These are phyloP conservation scores for Fistulina hepatica DNA, from an alignment of 1,284 basidiomycete species.

Conservation along the genomic window DNA sequence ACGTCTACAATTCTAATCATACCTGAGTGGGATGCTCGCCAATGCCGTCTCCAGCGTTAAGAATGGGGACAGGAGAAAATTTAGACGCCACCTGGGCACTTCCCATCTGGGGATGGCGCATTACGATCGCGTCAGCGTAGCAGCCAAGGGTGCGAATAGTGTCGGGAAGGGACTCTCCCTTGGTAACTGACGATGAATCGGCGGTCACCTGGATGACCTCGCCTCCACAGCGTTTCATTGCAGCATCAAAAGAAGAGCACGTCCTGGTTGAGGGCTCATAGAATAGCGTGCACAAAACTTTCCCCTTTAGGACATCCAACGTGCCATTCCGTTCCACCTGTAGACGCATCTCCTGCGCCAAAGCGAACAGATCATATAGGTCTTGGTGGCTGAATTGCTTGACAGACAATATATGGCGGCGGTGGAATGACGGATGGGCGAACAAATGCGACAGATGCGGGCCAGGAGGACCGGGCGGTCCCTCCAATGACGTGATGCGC, in stretches of 20 bases:
- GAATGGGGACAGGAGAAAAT: slow-evolving; percentile 87
- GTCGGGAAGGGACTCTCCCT: slow-evolving; percentile 92
- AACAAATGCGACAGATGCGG: slow-evolving; percentile 19
- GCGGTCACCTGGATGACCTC: slow-evolving; percentile 82
- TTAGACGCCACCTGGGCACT: slow-evolving; percentile 88
- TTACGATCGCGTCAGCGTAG: slow-evolving; percentile 91
- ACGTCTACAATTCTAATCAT: slow-evolving; percentile 15
- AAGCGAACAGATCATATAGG: slow-evolving; percentile 87
- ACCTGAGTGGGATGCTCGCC: slow-evolving; percentile 98
- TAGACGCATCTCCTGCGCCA: slow-evolving; percentile 94
- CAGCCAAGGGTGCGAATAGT: slow-evolving; percentile 93
- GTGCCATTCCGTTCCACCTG: slow-evolving; percentile 89
- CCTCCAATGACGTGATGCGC: slow-evolving; percentile 18
- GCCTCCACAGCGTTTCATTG: slow-evolving; percentile 97
- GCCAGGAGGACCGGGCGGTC: slow-evolving; percentile 23
- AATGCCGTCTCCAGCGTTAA: slow-evolving; percentile 96
- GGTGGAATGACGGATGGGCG: slow-evolving; percentile 62
- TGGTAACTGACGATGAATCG: slow-evolving; percentile 81
- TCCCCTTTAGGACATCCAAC: slow-evolving; percentile 85
- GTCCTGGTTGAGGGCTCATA: slow-evolving; percentile 98
- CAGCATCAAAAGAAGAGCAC: slow-evolving; percentile 94
- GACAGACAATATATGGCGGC: slow-evolving; percentile 89
- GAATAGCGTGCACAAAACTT: slow-evolving; percentile 91
- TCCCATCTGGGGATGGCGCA: slow-evolving; percentile 91
- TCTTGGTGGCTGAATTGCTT: slow-evolving; percentile 91